phyloP scores from a whole-genome alignment of 345 rosid genomes.

The Eucalyptus paniculata region DNA sequence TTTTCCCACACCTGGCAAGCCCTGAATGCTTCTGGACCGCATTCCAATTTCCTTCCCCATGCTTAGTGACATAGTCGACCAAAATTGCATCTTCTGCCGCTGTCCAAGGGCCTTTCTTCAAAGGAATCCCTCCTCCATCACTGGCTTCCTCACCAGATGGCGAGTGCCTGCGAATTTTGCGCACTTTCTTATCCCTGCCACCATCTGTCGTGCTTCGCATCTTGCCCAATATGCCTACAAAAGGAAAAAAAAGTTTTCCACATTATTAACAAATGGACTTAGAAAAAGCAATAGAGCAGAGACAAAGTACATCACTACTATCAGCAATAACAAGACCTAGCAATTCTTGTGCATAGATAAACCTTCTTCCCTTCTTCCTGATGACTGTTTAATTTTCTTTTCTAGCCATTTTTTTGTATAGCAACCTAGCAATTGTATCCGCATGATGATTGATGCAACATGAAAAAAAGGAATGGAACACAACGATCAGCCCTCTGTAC shows the following conservation, averaged over 20 bases:
- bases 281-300: neutral
- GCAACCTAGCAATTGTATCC: neutral
- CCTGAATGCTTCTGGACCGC: slow-evolving; percentile 52
- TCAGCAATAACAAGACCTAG: neutral
- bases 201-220: slow-evolving; percentile 4
- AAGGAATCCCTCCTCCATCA: neutral
- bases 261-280: neutral
- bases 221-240: neutral
- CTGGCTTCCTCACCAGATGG: slow-evolving; percentile 10
- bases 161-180: neutral
- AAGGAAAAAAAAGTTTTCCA: neutral
- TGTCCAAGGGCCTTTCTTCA: slow-evolving; percentile 58
- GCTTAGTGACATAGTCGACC: slow-evolving; percentile 29
- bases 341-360: neutral
- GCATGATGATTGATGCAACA: neutral
- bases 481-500: neutral
- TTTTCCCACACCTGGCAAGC: slow-evolving; percentile 54
- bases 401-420: neutral
- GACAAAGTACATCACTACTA: neutral
- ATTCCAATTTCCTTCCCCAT: slow-evolving; percentile 69
- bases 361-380: neutral
- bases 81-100: slow-evolving; percentile 37
- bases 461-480: neutral
- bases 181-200: neutral
- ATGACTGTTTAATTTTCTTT: neutral